Evolutionary conservation across 257 asterid genomes (phyloP).

Genomic region (Jacaranda mimosifolia): DNA sequence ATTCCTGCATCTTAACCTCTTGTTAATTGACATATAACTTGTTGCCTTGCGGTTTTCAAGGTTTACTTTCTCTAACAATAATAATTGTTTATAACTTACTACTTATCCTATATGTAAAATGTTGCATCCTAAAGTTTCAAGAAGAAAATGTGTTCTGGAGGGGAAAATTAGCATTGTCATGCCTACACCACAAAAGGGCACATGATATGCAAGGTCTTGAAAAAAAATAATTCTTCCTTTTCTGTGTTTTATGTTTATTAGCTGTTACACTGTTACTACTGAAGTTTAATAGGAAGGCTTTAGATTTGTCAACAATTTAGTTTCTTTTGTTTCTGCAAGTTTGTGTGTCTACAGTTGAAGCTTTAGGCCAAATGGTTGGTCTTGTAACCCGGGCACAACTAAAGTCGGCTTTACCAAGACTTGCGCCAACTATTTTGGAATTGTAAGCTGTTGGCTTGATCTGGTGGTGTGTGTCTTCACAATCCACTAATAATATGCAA

Average conservation of each 20-base stretch:
- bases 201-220: conserved; percentile 26
- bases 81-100: background rate
- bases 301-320: conserved; percentile 31
- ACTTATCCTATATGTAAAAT: background rate
- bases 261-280: background rate
- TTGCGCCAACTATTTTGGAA: conserved; percentile 91
- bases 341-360: conserved; percentile 82
- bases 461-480: conserved; percentile 11
- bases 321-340: conserved; percentile 64
- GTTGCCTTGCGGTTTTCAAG: background rate
- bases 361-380: conserved; percentile 98
- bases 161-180: background rate
- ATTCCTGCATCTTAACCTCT: conserved; percentile 17
- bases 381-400: conserved; percentile 81
- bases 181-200: conserved; percentile 24
- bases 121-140: conserved; percentile 23
- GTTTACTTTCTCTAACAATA: background rate
- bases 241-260: background rate
- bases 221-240: conserved; percentile 8
- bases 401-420: conserved; percentile 91
- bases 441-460: conserved; percentile 61
- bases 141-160: conserved; percentile 8
- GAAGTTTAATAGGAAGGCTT: conserved; percentile 24
- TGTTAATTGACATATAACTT: conserved; percentile 8
- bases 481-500: conserved; percentile 16